These are phyloP conservation scores for Biancaea sappan DNA, from an alignment of 306 rosid species.

Conservation along the genomic window DNA sequence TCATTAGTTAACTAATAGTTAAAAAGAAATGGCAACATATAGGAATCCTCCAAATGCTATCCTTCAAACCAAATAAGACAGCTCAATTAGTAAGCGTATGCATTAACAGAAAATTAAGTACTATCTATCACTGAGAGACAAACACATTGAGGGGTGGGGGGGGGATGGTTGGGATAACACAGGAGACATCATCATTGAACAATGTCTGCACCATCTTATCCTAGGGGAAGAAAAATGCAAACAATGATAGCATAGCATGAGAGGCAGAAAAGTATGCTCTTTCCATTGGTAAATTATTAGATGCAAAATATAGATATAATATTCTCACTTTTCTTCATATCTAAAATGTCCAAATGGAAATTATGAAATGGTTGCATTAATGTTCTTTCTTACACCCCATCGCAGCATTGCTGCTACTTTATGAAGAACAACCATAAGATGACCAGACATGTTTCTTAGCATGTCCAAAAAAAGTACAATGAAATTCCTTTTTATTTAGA, in stretches of 20 bases:
- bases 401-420: neutral
- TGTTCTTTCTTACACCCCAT: neutral
- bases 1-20: neutral
- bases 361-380: neutral
- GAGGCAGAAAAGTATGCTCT: slow-evolving; percentile 2
- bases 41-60: neutral
- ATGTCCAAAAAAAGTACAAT: neutral
- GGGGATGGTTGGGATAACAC: neutral
- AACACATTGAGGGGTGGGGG: neutral
- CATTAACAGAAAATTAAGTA: neutral
- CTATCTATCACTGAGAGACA: neutral
- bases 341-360: neutral
- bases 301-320: neutral
- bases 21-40: neutral
- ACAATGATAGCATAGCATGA: neutral
- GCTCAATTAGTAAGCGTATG: neutral
- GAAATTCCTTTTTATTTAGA: neutral
- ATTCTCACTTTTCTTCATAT: neutral
- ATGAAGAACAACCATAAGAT: neutral
- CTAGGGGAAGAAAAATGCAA: neutral
- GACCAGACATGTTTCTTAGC: too few species aligned
- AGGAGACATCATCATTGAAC: slow-evolving; percentile 16
- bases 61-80: neutral
- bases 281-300: neutral
- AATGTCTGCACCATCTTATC: slow-evolving; percentile 2